Evolutionary conservation across 192 early-diverging fungal genomes (phyloP).

Genomic region (Chytriomyces sp.): DNA sequence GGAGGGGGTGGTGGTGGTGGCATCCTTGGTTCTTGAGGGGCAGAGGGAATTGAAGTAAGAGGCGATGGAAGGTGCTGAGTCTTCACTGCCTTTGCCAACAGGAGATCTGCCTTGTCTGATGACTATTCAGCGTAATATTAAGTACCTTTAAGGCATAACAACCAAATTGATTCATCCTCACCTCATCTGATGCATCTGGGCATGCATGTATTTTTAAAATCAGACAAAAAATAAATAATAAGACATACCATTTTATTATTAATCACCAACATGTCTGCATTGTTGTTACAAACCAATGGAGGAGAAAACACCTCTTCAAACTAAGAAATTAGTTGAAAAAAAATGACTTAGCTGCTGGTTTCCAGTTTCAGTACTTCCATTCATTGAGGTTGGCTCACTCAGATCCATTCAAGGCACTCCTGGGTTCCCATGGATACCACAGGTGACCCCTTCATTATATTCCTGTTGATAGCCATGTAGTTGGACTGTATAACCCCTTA

Average conservation of each 20-base stretch:
- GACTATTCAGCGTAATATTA: not conserved
- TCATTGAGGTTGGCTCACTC: no score
- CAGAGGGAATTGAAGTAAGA: not conserved
- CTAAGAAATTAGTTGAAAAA: no score
- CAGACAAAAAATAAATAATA: not conserved
- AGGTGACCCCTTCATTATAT: no score
- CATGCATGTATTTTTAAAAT: not conserved
- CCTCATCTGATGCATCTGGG: not conserved
- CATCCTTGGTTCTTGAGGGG: not conserved
- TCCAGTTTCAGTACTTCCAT: no score
- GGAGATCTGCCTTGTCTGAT: not conserved
- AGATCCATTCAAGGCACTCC: no score
- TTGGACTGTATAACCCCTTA: no score
- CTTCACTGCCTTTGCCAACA: not conserved
- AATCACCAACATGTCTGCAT: no score
- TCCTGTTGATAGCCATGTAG: no score
- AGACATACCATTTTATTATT: not conserved
- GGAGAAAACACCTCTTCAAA: no score
- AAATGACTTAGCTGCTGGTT: no score
- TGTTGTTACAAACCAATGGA: no score
- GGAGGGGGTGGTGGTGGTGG: not conserved
- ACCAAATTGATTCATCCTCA: conserved; percentile 5
- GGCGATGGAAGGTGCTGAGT: not conserved
- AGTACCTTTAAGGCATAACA: not conserved
- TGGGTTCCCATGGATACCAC: no score